phyloP scores from a whole-genome alignment of 176 grass and related monocot species.

The Aegilops bicornis region DNA sequence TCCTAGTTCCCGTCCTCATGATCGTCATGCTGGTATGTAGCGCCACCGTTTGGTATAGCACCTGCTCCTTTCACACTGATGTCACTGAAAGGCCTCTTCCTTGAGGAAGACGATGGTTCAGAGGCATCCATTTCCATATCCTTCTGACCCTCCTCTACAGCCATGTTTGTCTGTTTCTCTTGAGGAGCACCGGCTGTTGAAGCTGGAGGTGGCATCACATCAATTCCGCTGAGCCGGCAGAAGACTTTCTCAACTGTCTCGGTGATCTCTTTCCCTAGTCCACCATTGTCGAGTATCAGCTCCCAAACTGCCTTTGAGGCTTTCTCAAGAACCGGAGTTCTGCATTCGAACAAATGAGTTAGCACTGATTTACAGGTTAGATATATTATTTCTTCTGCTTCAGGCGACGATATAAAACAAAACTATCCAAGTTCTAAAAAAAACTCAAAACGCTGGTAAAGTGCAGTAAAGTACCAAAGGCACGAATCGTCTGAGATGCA shows the following conservation, averaged over 20 bases:
- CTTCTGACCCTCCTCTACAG: conserved; percentile 42
- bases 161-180: conserved; percentile 30
- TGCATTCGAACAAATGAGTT: conserved; percentile 47
- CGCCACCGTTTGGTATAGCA: conserved; percentile 36
- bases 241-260: conserved; percentile 88
- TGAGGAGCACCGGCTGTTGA: conserved; percentile 25
- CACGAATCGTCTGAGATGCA: not conserved
- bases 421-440: not conserved
- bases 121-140: conserved; percentile 30
- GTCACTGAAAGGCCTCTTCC: conserved; percentile 56
- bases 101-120: conserved; percentile 40
- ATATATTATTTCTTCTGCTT: not conserved
- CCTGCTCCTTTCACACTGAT: conserved; percentile 23
- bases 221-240: conserved; percentile 53
- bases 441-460: not conserved
- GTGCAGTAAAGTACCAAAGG: not conserved
- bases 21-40: conserved; percentile 16
- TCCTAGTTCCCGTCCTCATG: conserved; percentile 45
- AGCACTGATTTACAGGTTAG: not conserved
- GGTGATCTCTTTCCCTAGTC: conserved; percentile 82
- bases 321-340: conserved; percentile 93
- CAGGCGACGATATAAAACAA: not conserved
- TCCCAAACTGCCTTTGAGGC: conserved; percentile 93
- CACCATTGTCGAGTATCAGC: conserved; percentile 67
- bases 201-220: conserved; percentile 33